Evolutionary conservation across 768 basidiomycete genomes (phyloP), one percentile per base, ranked within the genome.

Genomic region (Collybia sordida): DNA sequence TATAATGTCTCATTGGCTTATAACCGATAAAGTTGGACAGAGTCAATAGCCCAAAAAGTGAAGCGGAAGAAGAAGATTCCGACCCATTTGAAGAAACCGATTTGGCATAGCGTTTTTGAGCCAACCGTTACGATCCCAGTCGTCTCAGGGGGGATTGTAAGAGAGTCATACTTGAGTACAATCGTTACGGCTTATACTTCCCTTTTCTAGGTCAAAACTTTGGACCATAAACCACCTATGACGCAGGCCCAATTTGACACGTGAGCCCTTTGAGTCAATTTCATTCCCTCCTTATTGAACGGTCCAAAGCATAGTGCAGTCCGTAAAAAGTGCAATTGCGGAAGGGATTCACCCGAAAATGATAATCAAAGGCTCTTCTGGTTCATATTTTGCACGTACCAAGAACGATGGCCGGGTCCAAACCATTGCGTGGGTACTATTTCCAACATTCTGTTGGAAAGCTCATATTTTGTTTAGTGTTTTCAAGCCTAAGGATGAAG

Each of bases 401-500:
- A 92, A 87, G 67, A 70, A 75, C n/a, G 87, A 90, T 12, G 87
- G 86, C 18, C 74, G 78, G 39, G 78, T 91, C 6, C 86, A 88
- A 54, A 91, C 88, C 12, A 85, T 93, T 38, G 90, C 86, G 90
- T 90, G 61, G 66, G 88, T 72, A n/a, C 35, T 36, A 42, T 7
- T 28, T 22, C 18, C 27, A 14, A 42, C 14, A 39, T n/a, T n/a
- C 9, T 5, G 21, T 31, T 14, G 17, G 37, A 21, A 8, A 37
- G 52, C 8, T 17, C 11, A 22, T 17, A 9, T 15, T 35, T 18
- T 19, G 18, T 3, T 31, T 46, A 93, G 88, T 4, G 89, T 95
- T 3, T 95, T 96, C 68, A 95, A 95, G 64, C 93, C 93, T 1
- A 93, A 93, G 64, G 88, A 91, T 51, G 89, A 91, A 62, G 90